These are phyloP conservation scores for Cladorrhinum sp. DNA, from an alignment of 2,329 filamentous ascomycete genomes.

Conservation along the genomic window DNA sequence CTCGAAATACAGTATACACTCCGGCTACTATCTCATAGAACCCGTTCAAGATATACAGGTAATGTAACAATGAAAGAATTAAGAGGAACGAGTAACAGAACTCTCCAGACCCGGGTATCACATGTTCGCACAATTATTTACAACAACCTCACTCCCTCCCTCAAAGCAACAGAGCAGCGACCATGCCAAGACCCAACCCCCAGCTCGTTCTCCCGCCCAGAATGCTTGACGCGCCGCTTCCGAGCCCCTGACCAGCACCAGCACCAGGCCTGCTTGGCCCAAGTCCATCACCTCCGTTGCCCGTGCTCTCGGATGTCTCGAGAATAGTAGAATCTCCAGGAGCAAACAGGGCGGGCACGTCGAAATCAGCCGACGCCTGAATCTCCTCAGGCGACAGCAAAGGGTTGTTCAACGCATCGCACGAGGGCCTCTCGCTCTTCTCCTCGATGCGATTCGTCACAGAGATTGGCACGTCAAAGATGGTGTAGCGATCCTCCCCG, in stretches of 20 bases:
- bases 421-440: constrained; percentile 34
- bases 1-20: no score
- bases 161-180: constrained; percentile 33
- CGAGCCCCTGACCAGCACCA: constrained; percentile 27
- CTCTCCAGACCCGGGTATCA: constrained; percentile 6
- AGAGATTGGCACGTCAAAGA: constrained; percentile 67
- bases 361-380: constrained; percentile 40
- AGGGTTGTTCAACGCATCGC: constrained; percentile 51
- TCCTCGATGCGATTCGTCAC: constrained; percentile 62
- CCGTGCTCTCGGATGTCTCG: constrained; percentile 31
- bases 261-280: constrained; percentile 16
- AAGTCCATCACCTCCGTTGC: constrained; percentile 16
- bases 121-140: not conserved
- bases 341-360: constrained; percentile 48
- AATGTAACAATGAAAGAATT: not conserved
- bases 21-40: not conserved
- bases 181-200: constrained; percentile 33
- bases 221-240: constrained; percentile 31
- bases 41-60: no score
- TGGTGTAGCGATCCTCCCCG: constrained; percentile 61
- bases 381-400: constrained; percentile 47
- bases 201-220: constrained; percentile 35
- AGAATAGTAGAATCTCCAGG: constrained; percentile 49
- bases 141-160: not conserved
- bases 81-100: not conserved